Base-by-base conservation (phyloP, 2,329 filamentous ascomycete species). In the Ophiostoma quercus region DNA sequence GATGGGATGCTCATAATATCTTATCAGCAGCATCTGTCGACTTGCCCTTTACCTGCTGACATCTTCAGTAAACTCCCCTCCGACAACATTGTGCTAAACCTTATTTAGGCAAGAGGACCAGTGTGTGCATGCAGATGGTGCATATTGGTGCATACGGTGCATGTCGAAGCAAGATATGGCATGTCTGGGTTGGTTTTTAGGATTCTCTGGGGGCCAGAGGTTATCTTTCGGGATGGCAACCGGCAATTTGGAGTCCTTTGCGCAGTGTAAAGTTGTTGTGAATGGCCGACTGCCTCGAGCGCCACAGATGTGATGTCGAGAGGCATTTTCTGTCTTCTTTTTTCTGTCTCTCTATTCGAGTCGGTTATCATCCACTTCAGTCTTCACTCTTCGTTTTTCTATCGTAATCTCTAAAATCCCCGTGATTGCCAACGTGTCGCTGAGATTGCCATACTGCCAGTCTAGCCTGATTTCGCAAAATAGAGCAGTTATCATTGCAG, bases 251-350 rank as follows among this genome's bases (percentile, higher is more conserved):
- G n/a, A n/a, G n/a, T n/a, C n/a, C n/a, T 29, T 29, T 29, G 25
- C 25, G 25, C 25, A 29, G 25, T 29, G 25, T 29, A 2, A 29
- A 29, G 25, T 29, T 25, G 51, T 25, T 57, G 51, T 57, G 11
- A 57, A 57, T 25, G 51, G 51, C 3, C n/a, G n/a, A 25, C n/a
- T 57, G 41, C 22, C 7, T 22, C 19, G 47, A 29, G 25, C 25
- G 25, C 2, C 25, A 29, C 25, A 29, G 25, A 2, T 29, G 25
- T 29, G 25, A 29, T 29, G 25, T 29, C 25, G 22, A 57, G 51
- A 57, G 22, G 51, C 51, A 57, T 57, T 57, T 57, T 57, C 51
- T 57, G n/a, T 41, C n/a, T n/a, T n/a, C n/a, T n/a, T n/a, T n/a
- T 9, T 39, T 39, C 37, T 39, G 37, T 39, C 25, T 29, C n/a